Conservation (phyloP, 148 eudicot genomes). For the Nyssa sinensis region DNA sequence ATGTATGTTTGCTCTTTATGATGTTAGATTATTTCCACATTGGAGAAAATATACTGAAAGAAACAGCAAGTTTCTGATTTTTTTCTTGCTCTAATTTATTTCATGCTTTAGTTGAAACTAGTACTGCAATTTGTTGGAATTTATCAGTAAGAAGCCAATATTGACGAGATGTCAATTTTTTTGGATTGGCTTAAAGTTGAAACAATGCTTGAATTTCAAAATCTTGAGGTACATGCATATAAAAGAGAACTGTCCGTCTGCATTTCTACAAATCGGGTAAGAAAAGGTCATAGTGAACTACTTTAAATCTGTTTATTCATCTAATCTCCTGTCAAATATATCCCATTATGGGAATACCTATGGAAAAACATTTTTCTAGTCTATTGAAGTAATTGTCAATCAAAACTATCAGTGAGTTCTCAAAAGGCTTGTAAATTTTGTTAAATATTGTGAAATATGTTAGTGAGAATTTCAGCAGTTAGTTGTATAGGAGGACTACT, state of each 20-base stretch:
- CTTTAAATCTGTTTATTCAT: not conserved
- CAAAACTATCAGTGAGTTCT: not conserved
- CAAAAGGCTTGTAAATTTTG: not conserved
- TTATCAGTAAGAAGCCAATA: no score
- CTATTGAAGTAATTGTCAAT: not conserved
- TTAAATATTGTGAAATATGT: not conserved
- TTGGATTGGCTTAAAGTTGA: not conserved
- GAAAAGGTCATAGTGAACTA: no score
- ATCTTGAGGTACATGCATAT: no score
- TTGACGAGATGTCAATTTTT: no score
- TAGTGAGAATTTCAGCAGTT: not conserved
- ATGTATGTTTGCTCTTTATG: constrained; percentile 53
- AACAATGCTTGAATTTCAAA: not conserved
- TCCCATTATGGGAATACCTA: not conserved
- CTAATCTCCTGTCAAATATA: not conserved
- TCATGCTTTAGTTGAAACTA: no score
- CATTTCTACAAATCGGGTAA: not conserved
- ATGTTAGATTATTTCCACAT: not conserved
- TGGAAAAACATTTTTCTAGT: not conserved
- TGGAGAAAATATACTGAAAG: not conserved
- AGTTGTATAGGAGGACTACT: not conserved
- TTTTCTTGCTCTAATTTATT: no score
- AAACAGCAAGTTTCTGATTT: no score
- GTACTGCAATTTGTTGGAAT: no score
- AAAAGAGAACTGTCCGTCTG: not conserved